Conservation (phyloP, 2,329 filamentous ascomycete species). For the Fusarium sp. region DNA sequence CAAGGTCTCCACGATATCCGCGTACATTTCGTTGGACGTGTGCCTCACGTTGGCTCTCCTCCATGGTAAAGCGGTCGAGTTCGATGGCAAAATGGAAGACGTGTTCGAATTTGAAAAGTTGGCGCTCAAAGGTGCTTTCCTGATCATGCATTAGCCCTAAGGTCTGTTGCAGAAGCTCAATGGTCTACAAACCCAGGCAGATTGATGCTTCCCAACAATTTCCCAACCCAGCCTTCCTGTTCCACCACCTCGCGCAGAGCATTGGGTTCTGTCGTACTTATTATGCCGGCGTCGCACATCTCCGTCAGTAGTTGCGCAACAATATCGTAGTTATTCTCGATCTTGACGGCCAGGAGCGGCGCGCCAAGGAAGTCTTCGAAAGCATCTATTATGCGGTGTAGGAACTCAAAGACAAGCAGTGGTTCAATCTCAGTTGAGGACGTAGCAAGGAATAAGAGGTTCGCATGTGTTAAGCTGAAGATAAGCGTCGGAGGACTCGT, state of each 20-base stretch:
- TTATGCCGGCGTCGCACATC: conserved; percentile 94
- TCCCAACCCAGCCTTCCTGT: conserved; percentile 89
- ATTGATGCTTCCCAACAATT: conserved; percentile 86
- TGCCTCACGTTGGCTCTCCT: conserved; percentile 91
- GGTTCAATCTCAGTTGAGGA: conserved; percentile 89
- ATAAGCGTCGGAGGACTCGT: conserved; percentile 87
- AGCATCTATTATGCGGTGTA: conserved; percentile 91
- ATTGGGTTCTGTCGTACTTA: conserved; percentile 93
- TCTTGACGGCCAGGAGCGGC: conserved; percentile 84
- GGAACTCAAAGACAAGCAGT: conserved; percentile 89
- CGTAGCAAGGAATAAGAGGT: conserved; percentile 86
- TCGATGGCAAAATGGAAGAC: conserved; percentile 57
- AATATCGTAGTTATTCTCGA: conserved; percentile 92
- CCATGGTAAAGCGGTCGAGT: conserved; percentile 79
- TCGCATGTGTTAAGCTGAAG: conserved; percentile 88
- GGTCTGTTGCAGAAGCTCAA: not conserved
- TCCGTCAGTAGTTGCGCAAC: conserved; percentile 92
- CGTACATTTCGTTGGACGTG: conserved; percentile 96
- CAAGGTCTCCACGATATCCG: conserved; percentile 92
- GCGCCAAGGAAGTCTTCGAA: conserved; percentile 94
- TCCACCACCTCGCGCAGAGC: conserved; percentile 91
- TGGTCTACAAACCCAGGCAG: conserved; percentile 72
- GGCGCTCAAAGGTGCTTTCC: conserved; percentile 54
- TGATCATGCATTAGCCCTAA: conserved; percentile 41
- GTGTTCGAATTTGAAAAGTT: conserved; percentile 54